phyloP scores from a whole-genome alignment of 2,329 filamentous ascomycete genomes.

The Fusarium avenaceum region DNA sequence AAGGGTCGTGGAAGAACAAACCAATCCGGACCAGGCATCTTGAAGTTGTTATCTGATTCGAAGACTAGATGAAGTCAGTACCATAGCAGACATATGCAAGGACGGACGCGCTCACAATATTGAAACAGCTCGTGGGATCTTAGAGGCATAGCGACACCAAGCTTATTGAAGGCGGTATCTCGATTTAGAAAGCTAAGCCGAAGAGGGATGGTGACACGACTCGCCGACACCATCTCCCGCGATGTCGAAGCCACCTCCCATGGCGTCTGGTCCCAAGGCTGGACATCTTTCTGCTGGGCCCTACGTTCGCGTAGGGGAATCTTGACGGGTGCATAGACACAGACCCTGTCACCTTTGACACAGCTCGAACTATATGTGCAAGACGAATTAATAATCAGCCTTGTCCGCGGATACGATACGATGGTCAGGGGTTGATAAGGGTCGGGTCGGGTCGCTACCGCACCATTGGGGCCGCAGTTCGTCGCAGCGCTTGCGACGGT shows the following conservation, averaged over 20 bases:
- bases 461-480: constrained; percentile 28
- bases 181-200: neutral
- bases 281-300: constrained; percentile 20
- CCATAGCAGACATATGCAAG: rapidly evolving
- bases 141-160: constrained; percentile 19
- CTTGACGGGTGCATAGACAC: constrained; percentile 1
- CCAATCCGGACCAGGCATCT: neutral
- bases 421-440: neutral
- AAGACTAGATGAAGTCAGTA: constrained; percentile 6
- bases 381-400: neutral
- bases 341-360: constrained; percentile 8
- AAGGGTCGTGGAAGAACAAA: neutral
- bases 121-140: constrained; percentile 27
- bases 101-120: constrained; percentile 5
- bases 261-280: constrained; percentile 20
- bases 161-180: constrained; percentile 12
- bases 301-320: constrained; percentile 15
- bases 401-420: too few species aligned
- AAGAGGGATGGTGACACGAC: neutral
- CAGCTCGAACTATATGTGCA: neutral
- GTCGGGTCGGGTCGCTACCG: too few species aligned
- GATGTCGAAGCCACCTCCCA: constrained; percentile 7
- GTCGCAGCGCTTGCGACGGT: constrained; percentile 21
- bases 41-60: neutral
- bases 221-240: neutral